Evolutionary conservation across 2,329 filamentous ascomycete genomes (phyloP).

Genomic region (Daldinia sp.): DNA sequence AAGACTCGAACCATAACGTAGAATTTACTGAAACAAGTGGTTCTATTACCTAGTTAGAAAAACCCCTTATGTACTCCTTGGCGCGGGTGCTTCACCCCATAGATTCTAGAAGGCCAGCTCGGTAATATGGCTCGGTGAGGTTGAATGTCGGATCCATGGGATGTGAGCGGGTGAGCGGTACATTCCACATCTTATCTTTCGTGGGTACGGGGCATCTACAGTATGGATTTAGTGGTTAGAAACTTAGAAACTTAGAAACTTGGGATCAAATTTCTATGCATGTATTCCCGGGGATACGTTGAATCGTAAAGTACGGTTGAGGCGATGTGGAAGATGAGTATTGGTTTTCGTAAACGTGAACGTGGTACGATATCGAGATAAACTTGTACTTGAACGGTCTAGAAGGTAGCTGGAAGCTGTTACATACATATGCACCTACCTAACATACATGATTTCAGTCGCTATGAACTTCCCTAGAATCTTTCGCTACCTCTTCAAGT

Average conservation of each 20-base stretch:
- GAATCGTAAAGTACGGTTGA: constrained; percentile 8
- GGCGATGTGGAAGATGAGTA: constrained; percentile 29
- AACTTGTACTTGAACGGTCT: constrained; percentile 15
- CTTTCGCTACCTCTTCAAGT: neutral
- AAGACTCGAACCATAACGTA: constrained; percentile 10
- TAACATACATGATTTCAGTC: neutral
- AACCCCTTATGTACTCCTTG: constrained; percentile 18
- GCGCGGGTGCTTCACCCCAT: constrained; percentile 16
- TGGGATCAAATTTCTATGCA: neutral
- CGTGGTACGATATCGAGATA: constrained; percentile 24
- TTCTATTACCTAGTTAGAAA: constrained; percentile 20
- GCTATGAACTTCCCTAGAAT: neutral
- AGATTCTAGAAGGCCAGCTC: constrained; percentile 20
- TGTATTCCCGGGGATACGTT: neutral
- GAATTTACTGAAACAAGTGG: constrained; percentile 29
- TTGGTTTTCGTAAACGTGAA: constrained; percentile 16
- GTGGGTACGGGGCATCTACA: constrained; percentile 1
- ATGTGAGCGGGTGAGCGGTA: neutral
- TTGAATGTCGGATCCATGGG: neutral
- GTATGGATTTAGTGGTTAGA: constrained; percentile 5
- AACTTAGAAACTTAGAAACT: constrained; percentile 2
- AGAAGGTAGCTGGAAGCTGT: constrained; percentile 15
- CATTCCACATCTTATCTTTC: constrained; percentile 12
- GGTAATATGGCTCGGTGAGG: constrained; percentile 16
- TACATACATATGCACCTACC: neutral